These are phyloP conservation scores for Penicillium griseofulvum DNA, from an alignment of 2,329 filamentous ascomycete genomes.

Conservation along the genomic window DNA sequence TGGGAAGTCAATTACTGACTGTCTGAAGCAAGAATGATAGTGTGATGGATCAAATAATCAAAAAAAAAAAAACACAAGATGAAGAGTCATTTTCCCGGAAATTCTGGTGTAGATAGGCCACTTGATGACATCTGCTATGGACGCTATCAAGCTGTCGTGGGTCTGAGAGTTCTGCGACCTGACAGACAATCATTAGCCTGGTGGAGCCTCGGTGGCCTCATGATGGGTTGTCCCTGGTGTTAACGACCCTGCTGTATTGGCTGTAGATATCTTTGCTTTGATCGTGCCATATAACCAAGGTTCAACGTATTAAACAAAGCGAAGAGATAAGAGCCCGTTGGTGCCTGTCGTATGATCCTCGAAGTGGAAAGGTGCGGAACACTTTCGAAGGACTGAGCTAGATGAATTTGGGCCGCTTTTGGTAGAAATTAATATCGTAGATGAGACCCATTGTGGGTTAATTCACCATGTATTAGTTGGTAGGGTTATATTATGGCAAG, in stretches of 20 bases:
- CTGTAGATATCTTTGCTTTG: no score
- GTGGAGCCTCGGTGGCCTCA: not conserved
- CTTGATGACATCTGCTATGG: not conserved
- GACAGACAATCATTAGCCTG: not conserved
- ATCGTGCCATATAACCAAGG: no score
- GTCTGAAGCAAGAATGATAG: conserved; percentile 3
- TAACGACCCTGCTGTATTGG: no score
- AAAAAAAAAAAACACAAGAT: not conserved
- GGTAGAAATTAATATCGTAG: not conserved
- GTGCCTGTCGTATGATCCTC: not conserved
- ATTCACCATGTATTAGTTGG: not conserved
- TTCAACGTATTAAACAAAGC: not conserved
- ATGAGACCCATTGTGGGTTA: not conserved
- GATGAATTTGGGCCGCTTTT: not conserved
- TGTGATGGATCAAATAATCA: not conserved
- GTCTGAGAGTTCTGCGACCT: not conserved
- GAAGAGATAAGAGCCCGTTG: not conserved
- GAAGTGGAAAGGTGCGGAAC: not conserved
- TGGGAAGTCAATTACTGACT: conserved; percentile 24
- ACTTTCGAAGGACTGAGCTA: not conserved
- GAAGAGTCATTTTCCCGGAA: no score
- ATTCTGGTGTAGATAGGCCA: not conserved
- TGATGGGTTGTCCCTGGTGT: not conserved
- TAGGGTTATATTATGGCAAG: not conserved
- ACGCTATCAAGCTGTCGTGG: not conserved